These are phyloP conservation scores for Sporothrix brunneoviolacea DNA, from an alignment of 2,329 filamentous ascomycete genomes.

Conservation along the genomic window DNA sequence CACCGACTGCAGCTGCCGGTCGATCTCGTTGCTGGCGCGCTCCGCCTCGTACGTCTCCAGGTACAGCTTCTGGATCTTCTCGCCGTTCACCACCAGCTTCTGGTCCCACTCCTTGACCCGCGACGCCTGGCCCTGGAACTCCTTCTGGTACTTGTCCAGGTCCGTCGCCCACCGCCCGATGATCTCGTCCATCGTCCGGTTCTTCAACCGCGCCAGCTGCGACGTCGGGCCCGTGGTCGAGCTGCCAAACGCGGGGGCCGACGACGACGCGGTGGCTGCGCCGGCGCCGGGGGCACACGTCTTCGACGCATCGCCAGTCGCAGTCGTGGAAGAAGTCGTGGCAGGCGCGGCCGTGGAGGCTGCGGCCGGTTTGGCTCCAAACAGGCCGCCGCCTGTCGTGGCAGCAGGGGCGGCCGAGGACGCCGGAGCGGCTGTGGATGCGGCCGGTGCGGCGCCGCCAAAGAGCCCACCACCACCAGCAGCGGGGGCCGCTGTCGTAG, in stretches of 20 bases:
- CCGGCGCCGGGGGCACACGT: no score
- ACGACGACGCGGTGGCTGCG: constrained; percentile 8
- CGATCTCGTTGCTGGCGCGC: constrained; percentile 85
- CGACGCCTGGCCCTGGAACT: constrained; percentile 84
- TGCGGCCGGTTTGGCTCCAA: constrained; percentile 16
- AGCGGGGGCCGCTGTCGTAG: constrained; percentile 15
- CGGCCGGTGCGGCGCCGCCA: constrained; percentile 11
- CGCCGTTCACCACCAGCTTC: constrained; percentile 84
- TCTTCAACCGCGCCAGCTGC: constrained; percentile 84
- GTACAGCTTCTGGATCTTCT: constrained; percentile 91
- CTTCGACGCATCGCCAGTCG: no score
- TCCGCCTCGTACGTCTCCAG: constrained; percentile 89
- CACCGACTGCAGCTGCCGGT: constrained; percentile 80
- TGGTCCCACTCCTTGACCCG: constrained; percentile 89
- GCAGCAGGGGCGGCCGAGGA: constrained; percentile 10
- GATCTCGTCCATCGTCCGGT: constrained; percentile 99
- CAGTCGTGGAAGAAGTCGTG: constrained; percentile 13
- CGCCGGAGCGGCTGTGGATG: constrained; percentile 15
- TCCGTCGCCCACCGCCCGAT: constrained; percentile 96
- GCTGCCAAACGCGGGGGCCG: constrained; percentile 46
- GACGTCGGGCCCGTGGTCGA: constrained; percentile 78
- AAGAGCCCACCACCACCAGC: constrained; percentile 23
- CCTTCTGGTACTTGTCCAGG: constrained; percentile 90
- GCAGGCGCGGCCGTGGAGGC: constrained; percentile 20
- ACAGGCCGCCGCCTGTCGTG: constrained; percentile 15